Percentiles rank a stretch among this genome's conserved stretches.
Evolutionary conservation across 23 red algal species (phyloP).

Genomic region (Cyanidium caldarium): DNA sequence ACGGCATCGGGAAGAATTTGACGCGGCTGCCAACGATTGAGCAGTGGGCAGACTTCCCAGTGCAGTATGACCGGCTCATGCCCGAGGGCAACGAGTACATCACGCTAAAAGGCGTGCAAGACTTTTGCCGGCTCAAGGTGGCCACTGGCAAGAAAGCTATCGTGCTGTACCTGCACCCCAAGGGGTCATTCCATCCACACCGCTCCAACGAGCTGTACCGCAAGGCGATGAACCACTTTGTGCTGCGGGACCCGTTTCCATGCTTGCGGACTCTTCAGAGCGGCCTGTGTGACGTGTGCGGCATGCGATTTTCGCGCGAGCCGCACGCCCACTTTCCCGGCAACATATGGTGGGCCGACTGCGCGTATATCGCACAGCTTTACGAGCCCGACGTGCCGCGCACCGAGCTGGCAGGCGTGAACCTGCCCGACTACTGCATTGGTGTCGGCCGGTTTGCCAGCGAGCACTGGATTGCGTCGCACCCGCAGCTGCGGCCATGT

Average conservation of each 20-base stretch:
- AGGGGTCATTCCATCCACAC: background rate
- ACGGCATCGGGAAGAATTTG: background rate
- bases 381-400: background rate
- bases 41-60: background rate
- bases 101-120: background rate
- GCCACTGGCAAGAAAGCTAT: background rate
- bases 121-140: background rate
- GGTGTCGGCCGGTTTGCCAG: background rate
- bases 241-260: background rate
- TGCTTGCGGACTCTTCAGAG: background rate
- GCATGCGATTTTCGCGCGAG: background rate
- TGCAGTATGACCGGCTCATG: background rate
- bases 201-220: background rate
- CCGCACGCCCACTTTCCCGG: slow-evolving; percentile 4
- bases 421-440: background rate
- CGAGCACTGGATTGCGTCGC: slow-evolving; percentile 5
- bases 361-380: background rate
- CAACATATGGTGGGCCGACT: slow-evolving; percentile 4
- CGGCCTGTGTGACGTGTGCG: background rate
- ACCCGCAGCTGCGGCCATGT: background rate
- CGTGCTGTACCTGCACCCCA: background rate
- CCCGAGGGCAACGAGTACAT: background rate
- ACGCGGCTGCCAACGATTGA: background rate
- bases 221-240: background rate
- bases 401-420: background rate